Evolutionary conservation across 768 basidiomycete genomes (phyloP).

Genomic region (Boletus rufocinnamomeus): DNA sequence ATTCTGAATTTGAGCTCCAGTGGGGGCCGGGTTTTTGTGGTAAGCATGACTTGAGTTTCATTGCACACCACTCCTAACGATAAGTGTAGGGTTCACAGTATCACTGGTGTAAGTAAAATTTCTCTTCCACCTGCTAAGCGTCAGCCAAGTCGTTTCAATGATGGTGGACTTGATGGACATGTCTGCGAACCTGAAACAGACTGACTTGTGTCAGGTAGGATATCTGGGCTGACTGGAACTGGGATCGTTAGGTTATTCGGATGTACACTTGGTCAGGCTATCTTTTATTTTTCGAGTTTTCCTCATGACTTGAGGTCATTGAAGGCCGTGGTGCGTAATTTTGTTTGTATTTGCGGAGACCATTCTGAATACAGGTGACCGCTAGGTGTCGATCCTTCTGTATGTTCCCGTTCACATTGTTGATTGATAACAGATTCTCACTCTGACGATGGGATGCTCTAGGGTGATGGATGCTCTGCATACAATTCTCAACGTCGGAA

Average conservation of each 20-base stretch:
- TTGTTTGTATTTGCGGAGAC: no score
- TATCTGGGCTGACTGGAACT: background rate
- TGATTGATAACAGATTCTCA: background rate
- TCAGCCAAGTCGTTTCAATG: no score
- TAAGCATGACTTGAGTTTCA: background rate
- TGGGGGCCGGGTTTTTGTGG: constrained; percentile 5
- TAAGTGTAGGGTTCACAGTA: background rate
- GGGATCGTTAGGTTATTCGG: constrained; percentile 8
- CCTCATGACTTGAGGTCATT: constrained; percentile 9
- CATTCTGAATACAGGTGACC: background rate
- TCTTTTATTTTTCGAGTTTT: constrained; percentile 13
- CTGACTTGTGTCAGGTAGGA: no score
- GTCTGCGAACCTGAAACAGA: no score
- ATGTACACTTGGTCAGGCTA: constrained; percentile 12
- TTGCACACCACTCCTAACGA: background rate
- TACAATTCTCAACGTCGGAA: background rate
- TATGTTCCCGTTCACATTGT: background rate
- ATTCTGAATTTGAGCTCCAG: background rate
- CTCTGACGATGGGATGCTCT: background rate
- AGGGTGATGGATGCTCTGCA: constrained; percentile 10
- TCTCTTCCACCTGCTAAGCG: no score
- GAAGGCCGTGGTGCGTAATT: constrained; percentile 10
- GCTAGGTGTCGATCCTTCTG: constrained; percentile 7
- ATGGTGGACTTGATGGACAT: no score
- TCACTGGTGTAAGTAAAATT: no score